phyloP scores from a whole-genome alignment of 345 rosid genomes.

The Angophora floribunda region DNA sequence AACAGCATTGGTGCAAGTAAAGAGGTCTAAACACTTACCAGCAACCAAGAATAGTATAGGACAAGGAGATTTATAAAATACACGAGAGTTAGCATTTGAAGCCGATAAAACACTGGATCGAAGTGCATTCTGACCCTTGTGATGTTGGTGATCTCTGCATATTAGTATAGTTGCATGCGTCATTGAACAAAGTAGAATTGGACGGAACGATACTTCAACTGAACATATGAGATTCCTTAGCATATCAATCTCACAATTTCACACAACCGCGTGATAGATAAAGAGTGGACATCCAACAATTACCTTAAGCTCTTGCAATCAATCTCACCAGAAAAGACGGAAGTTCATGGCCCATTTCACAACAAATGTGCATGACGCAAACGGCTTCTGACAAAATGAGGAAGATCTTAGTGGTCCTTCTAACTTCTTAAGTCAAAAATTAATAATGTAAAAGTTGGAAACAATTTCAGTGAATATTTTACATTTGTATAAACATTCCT shows the following conservation, averaged over 20 bases:
- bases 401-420: not conserved
- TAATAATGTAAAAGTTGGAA: not conserved
- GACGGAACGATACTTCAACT: not conserved
- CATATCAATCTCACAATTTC: not conserved
- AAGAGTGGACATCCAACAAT: not conserved
- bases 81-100: not conserved
- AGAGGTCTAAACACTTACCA: not conserved
- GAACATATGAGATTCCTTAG: not conserved
- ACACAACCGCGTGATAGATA: not conserved
- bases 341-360: not conserved
- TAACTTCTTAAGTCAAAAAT: not conserved
- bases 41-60: not conserved
- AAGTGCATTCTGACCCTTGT: not conserved
- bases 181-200: not conserved
- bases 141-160: not conserved
- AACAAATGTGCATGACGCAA: not conserved
- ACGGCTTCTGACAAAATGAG: not conserved
- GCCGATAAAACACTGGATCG: not conserved
- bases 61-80: not conserved
- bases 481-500: not conserved
- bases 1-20: not conserved
- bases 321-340: not conserved
- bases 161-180: not conserved
- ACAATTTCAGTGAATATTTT: not conserved
- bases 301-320: not conserved